Base-by-base conservation (phyloP, 2,329 filamentous ascomycete species). In the Myriosclerotinia scirpicola region DNA sequence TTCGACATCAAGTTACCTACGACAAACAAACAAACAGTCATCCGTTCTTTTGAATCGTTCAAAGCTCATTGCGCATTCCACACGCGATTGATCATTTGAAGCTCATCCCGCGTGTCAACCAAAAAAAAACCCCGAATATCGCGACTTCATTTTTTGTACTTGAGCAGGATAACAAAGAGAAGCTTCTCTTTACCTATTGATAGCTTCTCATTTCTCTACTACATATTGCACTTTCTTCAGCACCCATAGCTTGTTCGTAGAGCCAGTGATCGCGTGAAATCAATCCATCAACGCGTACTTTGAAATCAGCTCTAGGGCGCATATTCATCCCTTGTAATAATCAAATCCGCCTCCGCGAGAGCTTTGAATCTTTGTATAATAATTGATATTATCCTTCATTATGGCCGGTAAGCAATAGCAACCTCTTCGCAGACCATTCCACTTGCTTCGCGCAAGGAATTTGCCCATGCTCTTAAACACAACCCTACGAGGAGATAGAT, bases 371-470 rank as follows among this genome's bases (percentile, higher is more conserved):
- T 62, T 68, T 54, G 62, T 68, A 69, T 71, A 65, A 40, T 70
- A 65, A 40, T 70, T 71, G 69, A 69, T 65, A 56, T 53, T 50
- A 67, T 42, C 26, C 22, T 64, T 58, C 48, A 73, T 66, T 61
- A 87, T 87, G 85, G 80, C 85, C 78, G 85, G 85, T 88, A 87
- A 87, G 85, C 82, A 81, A 60, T 67, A 50, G 30, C 61, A 65
- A 62, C 72, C 56, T 58, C 56, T 54, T 59, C 36, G 26, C 63
- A 61, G 14, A 44, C 12, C 55, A 53, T 36, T 54, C 44, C 58
- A 38, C 8, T 50, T 50, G 58, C 30, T 50, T 50, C 20, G 44
- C 58, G 44, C 44, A 26, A 52, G 58, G 14, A 61, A 54, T 52
- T 44, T 30, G 48, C 53, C 56, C 15, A 61, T 52, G 44, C 58